Conservation (phyloP, 1,139 yeast species). For the Candida smagusa region DNA sequence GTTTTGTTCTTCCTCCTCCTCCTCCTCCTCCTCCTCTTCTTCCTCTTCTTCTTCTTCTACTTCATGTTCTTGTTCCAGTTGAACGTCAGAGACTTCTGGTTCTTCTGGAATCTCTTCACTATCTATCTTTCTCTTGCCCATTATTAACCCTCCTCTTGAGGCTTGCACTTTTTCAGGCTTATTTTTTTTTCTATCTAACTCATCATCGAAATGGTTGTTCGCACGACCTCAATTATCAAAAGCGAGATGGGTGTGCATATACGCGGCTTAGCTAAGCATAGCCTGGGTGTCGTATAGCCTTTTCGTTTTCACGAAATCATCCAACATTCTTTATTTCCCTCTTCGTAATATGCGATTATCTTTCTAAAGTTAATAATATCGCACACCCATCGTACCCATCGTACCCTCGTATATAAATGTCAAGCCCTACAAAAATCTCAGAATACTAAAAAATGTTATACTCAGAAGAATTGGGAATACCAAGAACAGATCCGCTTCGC, state of each 20-base stretch:
- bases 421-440: background rate
- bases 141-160: conserved; percentile 7
- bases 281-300: too few species aligned
- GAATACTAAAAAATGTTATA: conserved; percentile 36
- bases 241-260: background rate
- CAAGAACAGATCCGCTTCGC: conserved; percentile 61
- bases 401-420: conserved; percentile 1
- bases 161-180: conserved; percentile 1
- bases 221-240: background rate
- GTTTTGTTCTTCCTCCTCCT: conserved; percentile 4
- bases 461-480: conserved; percentile 62
- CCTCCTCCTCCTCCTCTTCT: conserved; percentile 8
- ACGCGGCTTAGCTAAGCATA: too few species aligned
- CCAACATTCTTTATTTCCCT: too few species aligned
- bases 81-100: conserved; percentile 4
- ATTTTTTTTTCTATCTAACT: background rate
- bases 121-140: conserved; percentile 33
- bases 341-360: too few species aligned
- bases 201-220: background rate
- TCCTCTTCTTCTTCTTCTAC: conserved; percentile 13
- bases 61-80: conserved; percentile 12
- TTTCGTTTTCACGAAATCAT: too few species aligned
- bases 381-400: too few species aligned
- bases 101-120: background rate
- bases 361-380: too few species aligned